Base-by-base conservation (phyloP, 257 asterid genomes). In the Solanum raphanifolium region DNA sequence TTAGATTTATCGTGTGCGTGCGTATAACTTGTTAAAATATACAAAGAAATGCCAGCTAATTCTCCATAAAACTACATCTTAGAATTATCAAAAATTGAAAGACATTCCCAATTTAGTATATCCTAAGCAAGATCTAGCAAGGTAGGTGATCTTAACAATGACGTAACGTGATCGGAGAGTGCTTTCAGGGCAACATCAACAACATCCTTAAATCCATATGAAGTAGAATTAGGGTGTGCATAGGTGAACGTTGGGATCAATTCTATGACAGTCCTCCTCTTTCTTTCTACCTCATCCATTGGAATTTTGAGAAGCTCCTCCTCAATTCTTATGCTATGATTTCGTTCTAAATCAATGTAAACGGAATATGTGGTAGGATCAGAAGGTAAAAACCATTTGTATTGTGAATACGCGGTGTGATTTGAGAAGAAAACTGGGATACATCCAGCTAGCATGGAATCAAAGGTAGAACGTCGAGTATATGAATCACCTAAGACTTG, bases 141-240 rank as follows among this genome's bases (percentile, higher is more conserved):
- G 68, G 29, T 29, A 43, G 65, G 9, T 41, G 48, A 41, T 43
- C 13, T 82, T 48, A 48, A 82, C 31, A 82, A 31, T 48, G 31
- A 29, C 31, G 2, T 82, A 29, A 82, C 43, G 38, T 82, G 43
- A 18, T 31, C 2, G 6, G 86, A 82, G 4, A 82, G 11, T 48
- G 43, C 43, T 48, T 82, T 82, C 21, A 82, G 86, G 7, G 86
- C 29, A 20, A 82, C 31, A 82, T 82, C 86, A 48, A 82, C 86
- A 29, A 35, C 86, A 82, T 48, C 71, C 7, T n/a, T 31, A 82
- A 82, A 82, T 82, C 86, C 86, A 31, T 82, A 48, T 48, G 86
- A 48, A 48, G 86, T 82, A 82, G 86, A 48, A 82, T 82, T 82
- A 29, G 86, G 86, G 31, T 82, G 69, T 82, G 69, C 86, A 82